Evolutionary conservation across 805 yeast genomes (phyloP), one percentile per base, ranked within the genome.

Genomic region (Cyberlindnera maritima): DNA sequence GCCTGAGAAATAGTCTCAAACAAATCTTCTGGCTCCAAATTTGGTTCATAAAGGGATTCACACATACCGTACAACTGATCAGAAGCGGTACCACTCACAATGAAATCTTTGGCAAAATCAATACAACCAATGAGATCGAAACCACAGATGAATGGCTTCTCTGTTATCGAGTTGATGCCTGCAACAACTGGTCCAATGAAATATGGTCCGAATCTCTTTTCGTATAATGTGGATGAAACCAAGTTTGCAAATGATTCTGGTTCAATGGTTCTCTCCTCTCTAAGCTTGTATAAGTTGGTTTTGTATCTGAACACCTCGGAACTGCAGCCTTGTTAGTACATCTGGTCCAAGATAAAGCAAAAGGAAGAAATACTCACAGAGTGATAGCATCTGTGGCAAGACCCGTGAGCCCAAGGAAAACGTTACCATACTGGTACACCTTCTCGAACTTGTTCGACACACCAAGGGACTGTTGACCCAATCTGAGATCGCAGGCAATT

Each of bases 31-130:
- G 98, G 90, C 65, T 81, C 97, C 58, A 95, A 74, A 61, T 87
- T 74, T 36, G 98, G 97, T 69, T 94, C 98, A 69, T 90, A 95
- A 49, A 94, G 75, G 12, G 96, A 79, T 71, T 94, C 99, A 70
- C 99, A 95, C 97, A 94, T 92, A 67, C 99, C 99, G 64, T 85
- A 94, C 48, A 94, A 75, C 72, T 94, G 99, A 63, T 92, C 96
- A n/a, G 89, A 70, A 6, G 97, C 97, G 2, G 99, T 94, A 49
- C 99, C 99, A 52, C 90, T 76, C 15, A 94, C 99, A 28, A 88
- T 88, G 64, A 94, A 94, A 69, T 94, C 99, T 58, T 88, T 80
- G 44, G 97, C 96, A 60, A 78, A 87, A 66, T 94, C 98, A 57
- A 94, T 90, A 71, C 97, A 89, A 13, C 99, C 99, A 63, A 94